phyloP scores from a whole-genome alignment of 2,329 filamentous ascomycete species.

The Sporothrix globosa region DNA sequence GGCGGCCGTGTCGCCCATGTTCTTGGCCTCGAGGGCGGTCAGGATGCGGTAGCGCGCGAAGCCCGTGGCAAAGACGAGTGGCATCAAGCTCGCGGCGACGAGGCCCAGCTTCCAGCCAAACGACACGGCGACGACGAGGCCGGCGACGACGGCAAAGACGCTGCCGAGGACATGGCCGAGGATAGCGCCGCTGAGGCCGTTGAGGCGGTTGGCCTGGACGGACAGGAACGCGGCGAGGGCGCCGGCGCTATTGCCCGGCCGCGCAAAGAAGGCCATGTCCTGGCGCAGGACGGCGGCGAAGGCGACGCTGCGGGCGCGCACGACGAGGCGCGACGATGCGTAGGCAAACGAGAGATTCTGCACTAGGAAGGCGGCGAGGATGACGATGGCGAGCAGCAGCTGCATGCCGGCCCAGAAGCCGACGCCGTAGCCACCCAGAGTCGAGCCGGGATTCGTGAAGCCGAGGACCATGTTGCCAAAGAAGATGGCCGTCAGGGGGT shows the following conservation, averaged over 20 bases:
- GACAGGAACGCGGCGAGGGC: slow-evolving; percentile 19
- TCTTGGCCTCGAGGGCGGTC: slow-evolving; percentile 20
- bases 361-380: slow-evolving; percentile 3
- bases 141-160: slow-evolving; percentile 74
- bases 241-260: slow-evolving; percentile 17
- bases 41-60: slow-evolving; percentile 21
- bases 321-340: slow-evolving; percentile 14
- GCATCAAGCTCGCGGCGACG: slow-evolving; percentile 33
- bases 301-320: slow-evolving; percentile 21
- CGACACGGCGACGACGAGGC: slow-evolving; percentile 56
- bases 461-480: slow-evolving; percentile 26
- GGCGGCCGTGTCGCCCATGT: slow-evolving; percentile 48
- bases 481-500: slow-evolving; percentile 26
- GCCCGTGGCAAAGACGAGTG: slow-evolving; percentile 21
- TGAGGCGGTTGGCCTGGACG: slow-evolving; percentile 75
- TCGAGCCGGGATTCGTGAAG: slow-evolving; percentile 14
- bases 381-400: slow-evolving; percentile 16
- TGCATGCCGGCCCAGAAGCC: slow-evolving; percentile 27
- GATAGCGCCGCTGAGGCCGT: slow-evolving; percentile 84
- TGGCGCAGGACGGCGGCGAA: slow-evolving; percentile 27
- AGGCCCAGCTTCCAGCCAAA: slow-evolving; percentile 49
- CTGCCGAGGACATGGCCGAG: slow-evolving; percentile 63
- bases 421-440: slow-evolving; percentile 19
- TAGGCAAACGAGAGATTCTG: slow-evolving; percentile 15
- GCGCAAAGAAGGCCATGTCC: slow-evolving; percentile 23